These are phyloP conservation scores for Penicillium simplicissimum DNA, from an alignment of 495 filamentous ascomycete genomes.

Conservation along the genomic window DNA sequence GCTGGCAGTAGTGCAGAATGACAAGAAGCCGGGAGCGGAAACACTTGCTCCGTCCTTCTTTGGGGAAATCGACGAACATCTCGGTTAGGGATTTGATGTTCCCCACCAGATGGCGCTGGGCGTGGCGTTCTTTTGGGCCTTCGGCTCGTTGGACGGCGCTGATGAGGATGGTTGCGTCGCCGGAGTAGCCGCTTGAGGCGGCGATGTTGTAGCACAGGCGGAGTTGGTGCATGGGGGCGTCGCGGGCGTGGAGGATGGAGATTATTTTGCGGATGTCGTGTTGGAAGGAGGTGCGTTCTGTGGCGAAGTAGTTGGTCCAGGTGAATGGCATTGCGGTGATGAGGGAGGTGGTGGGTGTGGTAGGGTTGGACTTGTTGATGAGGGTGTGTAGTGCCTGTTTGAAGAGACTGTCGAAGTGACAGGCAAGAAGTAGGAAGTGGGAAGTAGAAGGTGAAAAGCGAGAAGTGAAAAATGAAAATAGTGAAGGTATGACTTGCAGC, in stretches of 20 bases:
- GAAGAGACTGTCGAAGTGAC: not conserved
- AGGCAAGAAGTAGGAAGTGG: not conserved
- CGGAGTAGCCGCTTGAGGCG: not conserved
- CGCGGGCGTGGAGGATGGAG: not conserved
- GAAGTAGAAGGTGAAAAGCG: too few species aligned
- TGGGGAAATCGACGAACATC: not conserved
- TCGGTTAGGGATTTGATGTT: not conserved
- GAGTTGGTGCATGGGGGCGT: not conserved
- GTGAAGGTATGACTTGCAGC: too few species aligned
- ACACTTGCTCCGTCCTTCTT: not conserved
- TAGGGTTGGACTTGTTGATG: too few species aligned
- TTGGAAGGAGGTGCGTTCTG: slow-evolving; percentile 1
- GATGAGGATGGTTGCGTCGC: not conserved
- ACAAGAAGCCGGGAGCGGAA: not conserved
- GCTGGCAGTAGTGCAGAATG: not conserved
- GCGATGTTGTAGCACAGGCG: not conserved
- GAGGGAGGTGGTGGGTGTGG: not conserved
- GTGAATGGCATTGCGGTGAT: not conserved
- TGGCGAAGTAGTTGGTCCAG: slow-evolving; percentile 2
- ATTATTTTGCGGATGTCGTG: not conserved
- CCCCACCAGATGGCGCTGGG: not conserved
- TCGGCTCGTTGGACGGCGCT: not conserved
- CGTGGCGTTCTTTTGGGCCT: not conserved
- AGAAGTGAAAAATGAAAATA: too few species aligned
- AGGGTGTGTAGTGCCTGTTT: not conserved